Base-by-base conservation (phyloP, 108 stramenopile genomes). In the Cyclotella sp. region DNA sequence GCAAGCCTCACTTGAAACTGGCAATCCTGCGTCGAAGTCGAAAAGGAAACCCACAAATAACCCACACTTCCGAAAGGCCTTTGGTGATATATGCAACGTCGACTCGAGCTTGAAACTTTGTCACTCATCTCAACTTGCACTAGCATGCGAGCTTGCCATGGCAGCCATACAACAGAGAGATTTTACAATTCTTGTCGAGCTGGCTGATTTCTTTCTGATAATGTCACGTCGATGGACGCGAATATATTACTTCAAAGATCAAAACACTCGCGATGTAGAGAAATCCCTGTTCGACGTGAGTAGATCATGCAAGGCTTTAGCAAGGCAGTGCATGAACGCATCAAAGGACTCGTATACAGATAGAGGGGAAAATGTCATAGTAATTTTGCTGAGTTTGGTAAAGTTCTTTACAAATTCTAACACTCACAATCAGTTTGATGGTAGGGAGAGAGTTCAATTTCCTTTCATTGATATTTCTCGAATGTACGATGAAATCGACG, bases 121-220 rank as follows among this genome's bases (percentile, higher is more conserved):
- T 34, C 67, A 69, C 26, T 80, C 79, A 0, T 80, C 79, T 55
- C 67, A 57, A 69, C 58, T 80, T 51, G 79, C 79, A 39, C 52
- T 80, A 34, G 79, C 79, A 18, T 80, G 79, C 54, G 51, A 45
- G 16, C 72, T 80, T 13, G 54, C 72, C 9, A 39, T 19, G 34
- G 66, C 79, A 63, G 65, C 73, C 21, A 45, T 80, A 27, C 46
- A 58, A 4, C 52, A 61, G 1, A 69, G 63, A 27, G 79, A 80
- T 63, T 59, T 61, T 41, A 51, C 46, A 44, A 54, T 65, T 55
- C 43, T 79, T 10, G 19, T 22, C 44, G 22, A 67, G 29, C 43
- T 80, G 47, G 44, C 72, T 16, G 60, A 53, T 27, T 73, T 80
- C 28, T 80, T 73, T 73, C 28, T 69, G 30, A 43, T 57, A 54